These are phyloP conservation scores for Boletus tomentosulus DNA, from an alignment of 768 basidiomycete genomes.

Conservation along the genomic window DNA sequence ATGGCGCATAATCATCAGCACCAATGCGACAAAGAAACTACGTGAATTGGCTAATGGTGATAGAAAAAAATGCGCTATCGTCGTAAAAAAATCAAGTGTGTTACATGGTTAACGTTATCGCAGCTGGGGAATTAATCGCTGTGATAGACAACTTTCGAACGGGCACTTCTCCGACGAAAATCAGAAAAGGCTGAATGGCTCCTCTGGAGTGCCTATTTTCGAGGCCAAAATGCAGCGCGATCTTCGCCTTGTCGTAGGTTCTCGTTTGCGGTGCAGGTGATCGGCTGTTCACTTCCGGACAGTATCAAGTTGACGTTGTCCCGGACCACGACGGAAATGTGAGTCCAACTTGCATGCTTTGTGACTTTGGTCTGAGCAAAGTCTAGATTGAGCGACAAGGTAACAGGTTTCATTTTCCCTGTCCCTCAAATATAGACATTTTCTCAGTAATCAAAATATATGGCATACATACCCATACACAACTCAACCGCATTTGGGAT, in stretches of 20 bases:
- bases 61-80: constrained; percentile 44
- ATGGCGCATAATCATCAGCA: constrained; percentile 60
- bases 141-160: constrained; percentile 57
- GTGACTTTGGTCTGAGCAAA: not conserved
- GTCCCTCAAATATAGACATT: not conserved
- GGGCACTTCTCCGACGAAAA: constrained; percentile 69
- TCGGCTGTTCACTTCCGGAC: not conserved
- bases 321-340: constrained; percentile 35
- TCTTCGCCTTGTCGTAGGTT: constrained; percentile 42
- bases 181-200: constrained; percentile 53
- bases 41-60: constrained; percentile 45
- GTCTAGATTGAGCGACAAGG: constrained; percentile 38
- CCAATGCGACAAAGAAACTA: constrained; percentile 46
- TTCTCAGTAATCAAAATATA: constrained; percentile 44
- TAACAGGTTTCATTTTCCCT: constrained; percentile 7
- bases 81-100: constrained; percentile 69
- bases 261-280: not conserved
- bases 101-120: not conserved
- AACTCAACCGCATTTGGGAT: constrained; percentile 47
- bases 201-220: constrained; percentile 45
- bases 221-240: constrained; percentile 56
- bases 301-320: constrained; percentile 51
- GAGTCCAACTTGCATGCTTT: constrained; percentile 2
- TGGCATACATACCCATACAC: constrained; percentile 47
- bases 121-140: not conserved